phyloP scores from a whole-genome alignment of 768 basidiomycete genomes.

The Cantharellus anzutake region DNA sequence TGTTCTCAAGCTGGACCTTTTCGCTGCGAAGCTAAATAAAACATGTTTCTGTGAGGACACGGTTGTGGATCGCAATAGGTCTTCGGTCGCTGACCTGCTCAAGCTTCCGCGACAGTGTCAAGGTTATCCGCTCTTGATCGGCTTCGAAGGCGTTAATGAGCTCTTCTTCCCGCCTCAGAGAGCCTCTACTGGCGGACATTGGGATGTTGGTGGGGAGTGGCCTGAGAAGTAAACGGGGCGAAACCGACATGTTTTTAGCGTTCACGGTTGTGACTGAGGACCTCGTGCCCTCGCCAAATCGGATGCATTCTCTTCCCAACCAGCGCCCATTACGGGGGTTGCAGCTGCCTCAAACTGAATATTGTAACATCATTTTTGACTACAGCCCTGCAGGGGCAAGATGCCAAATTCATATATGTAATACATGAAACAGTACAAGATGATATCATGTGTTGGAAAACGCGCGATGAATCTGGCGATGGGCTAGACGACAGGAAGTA shows the following conservation, averaged over 20 bases:
- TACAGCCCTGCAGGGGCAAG: no score
- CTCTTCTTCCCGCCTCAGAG: conserved; percentile 30
- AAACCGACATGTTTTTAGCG: neutral
- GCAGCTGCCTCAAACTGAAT: no score
- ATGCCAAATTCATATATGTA: no score
- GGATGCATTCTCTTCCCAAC: no score
- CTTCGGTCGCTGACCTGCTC: conserved; percentile 38
- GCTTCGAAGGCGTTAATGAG: conserved; percentile 81
- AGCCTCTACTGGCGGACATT: neutral
- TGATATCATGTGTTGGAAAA: no score
- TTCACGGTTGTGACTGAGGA: no score
- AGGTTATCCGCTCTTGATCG: conserved; percentile 78
- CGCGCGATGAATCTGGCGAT: no score
- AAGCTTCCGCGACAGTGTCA: conserved; percentile 61
- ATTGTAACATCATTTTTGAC: no score
- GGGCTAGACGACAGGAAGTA: no score
- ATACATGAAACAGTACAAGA: no score
- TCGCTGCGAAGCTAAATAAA: conserved; percentile 50
- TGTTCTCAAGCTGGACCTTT: conserved; percentile 68
- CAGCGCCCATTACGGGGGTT: no score
- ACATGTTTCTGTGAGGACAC: neutral
- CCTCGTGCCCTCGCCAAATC: no score
- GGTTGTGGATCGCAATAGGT: neutral
- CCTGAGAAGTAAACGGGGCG: neutral
- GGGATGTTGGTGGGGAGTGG: neutral